Evolutionary conservation across 2,329 filamentous ascomycete genomes (phyloP).

Genomic region (Hymenoscyphus linearis): DNA sequence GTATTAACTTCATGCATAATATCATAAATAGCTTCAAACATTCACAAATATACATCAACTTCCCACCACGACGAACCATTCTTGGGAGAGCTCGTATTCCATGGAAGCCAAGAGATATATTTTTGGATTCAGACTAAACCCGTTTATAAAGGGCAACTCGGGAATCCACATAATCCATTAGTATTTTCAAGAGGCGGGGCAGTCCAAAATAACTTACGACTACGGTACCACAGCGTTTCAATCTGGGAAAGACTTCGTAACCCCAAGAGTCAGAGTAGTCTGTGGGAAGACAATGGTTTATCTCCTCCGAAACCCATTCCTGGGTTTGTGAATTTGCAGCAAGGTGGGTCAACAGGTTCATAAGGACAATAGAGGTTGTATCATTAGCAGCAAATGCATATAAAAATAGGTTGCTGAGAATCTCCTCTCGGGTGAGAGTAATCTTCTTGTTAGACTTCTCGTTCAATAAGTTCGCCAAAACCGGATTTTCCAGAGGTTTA

Average conservation of each 20-base stretch:
- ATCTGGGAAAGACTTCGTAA: background rate
- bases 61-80: too few species aligned
- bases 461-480: background rate
- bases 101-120: too few species aligned
- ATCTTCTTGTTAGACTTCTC: background rate
- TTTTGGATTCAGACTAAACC: too few species aligned
- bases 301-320: slow-evolving; percentile 57
- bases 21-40: too few species aligned
- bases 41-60: too few species aligned
- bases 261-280: background rate
- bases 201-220: background rate
- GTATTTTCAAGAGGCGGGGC: background rate
- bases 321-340: slow-evolving; percentile 61
- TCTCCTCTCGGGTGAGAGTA: slow-evolving; percentile 2
- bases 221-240: slow-evolving; percentile 3
- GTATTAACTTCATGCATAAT: too few species aligned
- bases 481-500: background rate
- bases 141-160: too few species aligned
- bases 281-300: slow-evolving; percentile 31
- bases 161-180: background rate
- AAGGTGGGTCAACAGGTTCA: slow-evolving; percentile 62
- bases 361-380: slow-evolving; percentile 66
- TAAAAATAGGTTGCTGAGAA: slow-evolving; percentile 64
- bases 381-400: slow-evolving; percentile 69
- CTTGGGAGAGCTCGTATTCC: too few species aligned